Base-by-base conservation (phyloP, 805 yeast genomes). In the Ogataea salicorniae region DNA sequence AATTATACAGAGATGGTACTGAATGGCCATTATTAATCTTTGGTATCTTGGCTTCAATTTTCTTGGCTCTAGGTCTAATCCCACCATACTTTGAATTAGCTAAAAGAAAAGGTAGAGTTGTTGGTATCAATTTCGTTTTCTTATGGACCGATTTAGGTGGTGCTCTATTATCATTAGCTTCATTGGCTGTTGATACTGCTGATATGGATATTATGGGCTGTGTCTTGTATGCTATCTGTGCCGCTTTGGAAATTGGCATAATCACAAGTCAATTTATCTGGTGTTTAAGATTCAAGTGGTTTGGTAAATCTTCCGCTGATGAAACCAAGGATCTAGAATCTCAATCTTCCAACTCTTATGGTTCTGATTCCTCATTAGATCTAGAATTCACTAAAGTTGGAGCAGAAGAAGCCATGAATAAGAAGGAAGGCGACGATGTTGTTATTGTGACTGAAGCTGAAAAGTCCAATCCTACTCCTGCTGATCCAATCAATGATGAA, bases 121-220 rank as follows among this genome's bases (percentile, higher is more conserved):
- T 79, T 20, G 83, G 83, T 0, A 74, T 79, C 51, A 78, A 79
- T 57, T 78, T 78, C 49, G 53, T 73, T 2, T 79, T 79, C 45
- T 64, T 79, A 41, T 51, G 58, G n/a, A 65, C 76, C 63, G 83
- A 79, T 57, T 67, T 77, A 5, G 57, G 68, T 41, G 83, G 83
- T 4, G 83, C 82, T 1, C 66, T 73, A 39, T 80, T 90, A 53
- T 84, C 95, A 7, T 73, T 87, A 52, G 73, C 78, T 40, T 64
- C 73, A 1, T 73, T 83, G 36, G 94, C 84, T 3, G 78, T 45
- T 14, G 63, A 69, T 7, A 68, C 70, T 6, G 75, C 73, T 1
- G 72, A 73, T 35, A 59, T 86, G 61, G 97, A 91, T 63, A 64
- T 80, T n/a, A 74, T 92, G 78, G 94, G 97, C 39, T 75, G 87